phyloP scores from a whole-genome alignment of 805 yeast genomes.

The Zygosaccharomyces bailii region DNA sequence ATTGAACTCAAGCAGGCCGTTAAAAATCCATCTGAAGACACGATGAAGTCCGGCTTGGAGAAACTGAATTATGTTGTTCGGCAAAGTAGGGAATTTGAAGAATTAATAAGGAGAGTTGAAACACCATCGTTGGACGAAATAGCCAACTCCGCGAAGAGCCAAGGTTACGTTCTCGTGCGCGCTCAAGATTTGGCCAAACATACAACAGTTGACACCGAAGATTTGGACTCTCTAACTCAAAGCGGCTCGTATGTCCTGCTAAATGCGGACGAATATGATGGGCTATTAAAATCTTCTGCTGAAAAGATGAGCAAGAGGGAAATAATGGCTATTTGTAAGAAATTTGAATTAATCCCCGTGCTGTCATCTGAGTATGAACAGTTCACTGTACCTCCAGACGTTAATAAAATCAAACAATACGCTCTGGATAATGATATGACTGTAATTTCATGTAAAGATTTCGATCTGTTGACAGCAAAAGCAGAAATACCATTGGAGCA shows the following conservation, averaged over 20 bases:
- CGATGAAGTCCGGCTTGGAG: slow-evolving; percentile 21
- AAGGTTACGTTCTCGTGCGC: slow-evolving; percentile 11
- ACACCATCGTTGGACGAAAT: slow-evolving; percentile 22
- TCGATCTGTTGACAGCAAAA: slow-evolving; percentile 23
- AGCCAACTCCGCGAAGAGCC: slow-evolving; percentile 7
- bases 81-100: slow-evolving; percentile 14
- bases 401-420: slow-evolving; percentile 19
- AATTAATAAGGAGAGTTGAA: slow-evolving; percentile 7
- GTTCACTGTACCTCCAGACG: slow-evolving; percentile 14
- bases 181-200: neutral
- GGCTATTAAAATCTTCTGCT: slow-evolving; percentile 6
- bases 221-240: slow-evolving; percentile 2
- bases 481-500: slow-evolving; percentile 30
- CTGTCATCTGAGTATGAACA: slow-evolving; percentile 28
- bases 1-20: slow-evolving; percentile 20
- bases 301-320: slow-evolving; percentile 20
- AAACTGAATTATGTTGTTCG: slow-evolving; percentile 14
- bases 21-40: slow-evolving; percentile 26
- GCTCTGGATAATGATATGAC: slow-evolving; percentile 27
- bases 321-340: slow-evolving; percentile 20
- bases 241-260: slow-evolving; percentile 12
- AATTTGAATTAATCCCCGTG: slow-evolving; percentile 24
- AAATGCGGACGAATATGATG: slow-evolving; percentile 11
- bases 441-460: slow-evolving; percentile 31
- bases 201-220: neutral